A percentile compares a stretch with the other conserved stretches of the same genome.
These are phyloP conservation scores for Suillus occidentalis DNA, from an alignment of 768 basidiomycete species.

Conservation along the genomic window DNA sequence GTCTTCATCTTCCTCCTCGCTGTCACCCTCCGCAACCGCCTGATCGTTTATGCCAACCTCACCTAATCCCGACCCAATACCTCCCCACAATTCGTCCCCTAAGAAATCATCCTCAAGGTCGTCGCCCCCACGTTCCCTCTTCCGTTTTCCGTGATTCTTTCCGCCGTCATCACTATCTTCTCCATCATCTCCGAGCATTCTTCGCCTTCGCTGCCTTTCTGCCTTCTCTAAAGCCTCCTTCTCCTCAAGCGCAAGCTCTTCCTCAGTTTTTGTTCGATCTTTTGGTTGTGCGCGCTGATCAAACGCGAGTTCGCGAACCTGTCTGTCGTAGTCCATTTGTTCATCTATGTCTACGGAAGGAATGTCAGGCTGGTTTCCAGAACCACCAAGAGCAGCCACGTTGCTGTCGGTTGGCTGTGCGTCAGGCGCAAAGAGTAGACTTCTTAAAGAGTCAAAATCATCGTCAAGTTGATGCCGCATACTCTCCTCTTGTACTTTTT, in stretches of 20 bases:
- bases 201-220: constrained; percentile 70
- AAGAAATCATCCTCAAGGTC: constrained; percentile 89
- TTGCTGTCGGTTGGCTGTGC: constrained; percentile 44
- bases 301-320: constrained; percentile 89
- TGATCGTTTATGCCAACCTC: constrained; percentile 43
- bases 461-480: constrained; percentile 87
- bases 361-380: background rate
- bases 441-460: constrained; percentile 79
- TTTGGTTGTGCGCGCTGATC: constrained; percentile 93
- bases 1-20: constrained; percentile 31
- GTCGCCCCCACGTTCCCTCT: constrained; percentile 70
- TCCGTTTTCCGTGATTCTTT: constrained; percentile 40
- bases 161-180: constrained; percentile 61
- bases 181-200: constrained; percentile 83
- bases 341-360: constrained; percentile 28
- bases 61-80: constrained; percentile 33
- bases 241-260: constrained; percentile 87
- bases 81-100: constrained; percentile 37
- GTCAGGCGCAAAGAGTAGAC: constrained; percentile 63
- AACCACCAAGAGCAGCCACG: constrained; percentile 32
- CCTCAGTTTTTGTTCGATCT: constrained; percentile 94
- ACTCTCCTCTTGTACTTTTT: constrained; percentile 82
- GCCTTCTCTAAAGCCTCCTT: constrained; percentile 85
- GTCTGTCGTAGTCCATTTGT: constrained; percentile 84
- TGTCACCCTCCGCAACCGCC: constrained; percentile 27